These are phyloP conservation scores for Candida patagonica DNA, from an alignment of 805 yeast species.

Conservation along the genomic window DNA sequence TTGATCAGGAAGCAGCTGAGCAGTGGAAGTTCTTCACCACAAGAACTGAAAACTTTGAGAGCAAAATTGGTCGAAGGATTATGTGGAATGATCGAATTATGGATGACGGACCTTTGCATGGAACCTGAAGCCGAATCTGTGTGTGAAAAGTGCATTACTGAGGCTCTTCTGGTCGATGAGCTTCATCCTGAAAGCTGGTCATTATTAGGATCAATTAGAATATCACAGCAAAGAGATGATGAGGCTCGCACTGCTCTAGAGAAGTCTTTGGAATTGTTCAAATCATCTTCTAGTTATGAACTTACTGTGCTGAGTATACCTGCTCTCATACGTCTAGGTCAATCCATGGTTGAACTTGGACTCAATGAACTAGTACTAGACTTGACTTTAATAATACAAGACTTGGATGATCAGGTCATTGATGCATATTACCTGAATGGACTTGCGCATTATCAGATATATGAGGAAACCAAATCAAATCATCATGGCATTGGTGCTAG, in stretches of 20 bases:
- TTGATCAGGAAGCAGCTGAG: conserved; percentile 37
- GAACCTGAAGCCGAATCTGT: conserved; percentile 74
- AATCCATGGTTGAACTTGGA: conserved; percentile 70
- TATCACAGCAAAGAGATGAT: conserved; percentile 66
- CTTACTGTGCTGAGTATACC: conserved; percentile 47
- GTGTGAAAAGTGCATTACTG: conserved; percentile 64
- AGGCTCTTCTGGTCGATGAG: conserved; percentile 45
- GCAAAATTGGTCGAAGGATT: conserved; percentile 65
- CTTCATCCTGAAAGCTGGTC: conserved; percentile 74
- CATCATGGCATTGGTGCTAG: conserved; percentile 32
- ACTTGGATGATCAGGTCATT: conserved; percentile 73
- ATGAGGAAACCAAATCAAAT: conserved; percentile 22
- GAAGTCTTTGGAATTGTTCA: conserved; percentile 64
- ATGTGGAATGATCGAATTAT: conserved; percentile 72
- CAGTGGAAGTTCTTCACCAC: conserved; percentile 1
- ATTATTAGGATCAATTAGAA: conserved; percentile 74
- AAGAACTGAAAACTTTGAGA: conserved; percentile 15
- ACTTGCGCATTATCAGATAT: conserved; percentile 41
- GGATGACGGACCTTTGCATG: conserved; percentile 98
- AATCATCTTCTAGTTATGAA: conserved; percentile 19
- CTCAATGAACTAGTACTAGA: conserved; percentile 55
- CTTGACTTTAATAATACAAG: conserved; percentile 59
- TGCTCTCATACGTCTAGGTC: conserved; percentile 62
- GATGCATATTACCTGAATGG: conserved; percentile 82
- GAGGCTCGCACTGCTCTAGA: conserved; percentile 66